Conservation (phyloP, 2,329 filamentous ascomycete genomes). For the Exophiala dermatitidis region DNA sequence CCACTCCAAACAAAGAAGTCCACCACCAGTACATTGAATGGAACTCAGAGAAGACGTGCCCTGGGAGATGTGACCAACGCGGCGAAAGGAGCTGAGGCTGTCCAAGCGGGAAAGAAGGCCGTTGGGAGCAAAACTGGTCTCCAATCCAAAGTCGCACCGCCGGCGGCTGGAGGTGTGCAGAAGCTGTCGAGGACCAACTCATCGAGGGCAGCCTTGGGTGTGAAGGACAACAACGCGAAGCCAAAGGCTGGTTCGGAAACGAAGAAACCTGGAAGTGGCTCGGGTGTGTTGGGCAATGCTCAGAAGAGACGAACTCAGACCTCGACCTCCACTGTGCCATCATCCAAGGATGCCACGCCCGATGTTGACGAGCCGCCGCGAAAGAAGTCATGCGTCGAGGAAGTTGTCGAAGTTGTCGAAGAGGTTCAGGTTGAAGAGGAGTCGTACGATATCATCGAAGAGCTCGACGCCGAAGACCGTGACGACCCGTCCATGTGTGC, state of each 20-base stretch:
- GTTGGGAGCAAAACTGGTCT: conserved; percentile 56
- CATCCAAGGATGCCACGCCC: conserved; percentile 52
- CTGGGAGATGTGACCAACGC: conserved; percentile 96
- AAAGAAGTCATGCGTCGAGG: conserved; percentile 58
- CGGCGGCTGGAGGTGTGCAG: conserved; percentile 67
- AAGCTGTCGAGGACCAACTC: conserved; percentile 58
- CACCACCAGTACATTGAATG: conserved; percentile 43
- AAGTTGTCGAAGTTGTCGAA: conserved; percentile 39
- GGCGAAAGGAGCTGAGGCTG: conserved; percentile 59
- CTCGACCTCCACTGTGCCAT: conserved; percentile 32
- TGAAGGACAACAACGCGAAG: conserved; percentile 59
- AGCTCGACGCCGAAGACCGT: conserved; percentile 78
- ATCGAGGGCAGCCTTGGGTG: conserved; percentile 55
- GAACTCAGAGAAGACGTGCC: conserved; percentile 63
- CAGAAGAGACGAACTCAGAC: conserved; percentile 61
- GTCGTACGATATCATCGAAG: conserved; percentile 33
- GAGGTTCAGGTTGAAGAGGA: conserved; percentile 32
- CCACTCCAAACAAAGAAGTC: conserved; percentile 65
- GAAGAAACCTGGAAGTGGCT: conserved; percentile 67
- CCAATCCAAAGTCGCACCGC: conserved; percentile 67
- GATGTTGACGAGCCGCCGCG: conserved; percentile 55
- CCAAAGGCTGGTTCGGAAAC: conserved; percentile 52
- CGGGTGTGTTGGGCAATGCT: conserved; percentile 56
- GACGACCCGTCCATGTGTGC: conserved; percentile 97
- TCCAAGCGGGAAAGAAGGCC: conserved; percentile 66